These are phyloP conservation scores for Hysterium pulicare DNA, from an alignment of 2,329 filamentous ascomycete species.

Conservation along the genomic window DNA sequence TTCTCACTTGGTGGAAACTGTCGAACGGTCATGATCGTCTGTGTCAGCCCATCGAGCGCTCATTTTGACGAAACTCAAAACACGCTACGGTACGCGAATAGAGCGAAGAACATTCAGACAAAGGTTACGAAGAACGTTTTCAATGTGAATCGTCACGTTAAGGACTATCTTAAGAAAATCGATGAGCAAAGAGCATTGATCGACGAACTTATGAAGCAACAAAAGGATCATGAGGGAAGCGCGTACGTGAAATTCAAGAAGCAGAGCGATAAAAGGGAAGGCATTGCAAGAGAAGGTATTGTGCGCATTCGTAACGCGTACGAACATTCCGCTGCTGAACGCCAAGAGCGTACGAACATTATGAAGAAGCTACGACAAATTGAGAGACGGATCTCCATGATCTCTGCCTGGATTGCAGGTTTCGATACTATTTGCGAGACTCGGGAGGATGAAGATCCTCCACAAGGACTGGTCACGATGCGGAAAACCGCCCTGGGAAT, in stretches of 20 bases:
- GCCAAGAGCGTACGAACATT: conserved; percentile 72
- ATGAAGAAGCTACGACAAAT: conserved; percentile 82
- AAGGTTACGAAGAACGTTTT: conserved; percentile 99
- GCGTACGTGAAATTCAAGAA: conserved; percentile 90
- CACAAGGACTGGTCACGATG: conserved; percentile 68
- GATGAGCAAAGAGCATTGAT: conserved; percentile 98
- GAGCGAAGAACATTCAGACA: conserved; percentile 98
- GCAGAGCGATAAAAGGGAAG: conserved; percentile 79
- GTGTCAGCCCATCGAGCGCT: conserved; percentile 90
- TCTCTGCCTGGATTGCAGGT: conserved; percentile 90
- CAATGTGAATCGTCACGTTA: conserved; percentile 98
- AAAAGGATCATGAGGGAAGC: conserved; percentile 78
- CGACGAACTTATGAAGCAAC: conserved; percentile 89
- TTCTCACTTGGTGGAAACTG: conserved; percentile 97
- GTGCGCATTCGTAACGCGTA: conserved; percentile 77
- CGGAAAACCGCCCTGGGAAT: conserved; percentile 88
- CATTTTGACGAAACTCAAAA: conserved; percentile 99
- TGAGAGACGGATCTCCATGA: conserved; percentile 76
- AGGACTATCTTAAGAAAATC: conserved; percentile 98
- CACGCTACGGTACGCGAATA: conserved; percentile 92
- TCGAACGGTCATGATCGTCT: conserved; percentile 99
- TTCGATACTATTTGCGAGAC: conserved; percentile 80
- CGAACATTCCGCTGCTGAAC: conserved; percentile 72
- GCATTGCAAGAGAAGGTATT: conserved; percentile 72
- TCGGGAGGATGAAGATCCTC: conserved; percentile 63